phyloP scores from a whole-genome alignment of 2,329 filamentous ascomycete genomes.

The Nemania bipapillata region DNA sequence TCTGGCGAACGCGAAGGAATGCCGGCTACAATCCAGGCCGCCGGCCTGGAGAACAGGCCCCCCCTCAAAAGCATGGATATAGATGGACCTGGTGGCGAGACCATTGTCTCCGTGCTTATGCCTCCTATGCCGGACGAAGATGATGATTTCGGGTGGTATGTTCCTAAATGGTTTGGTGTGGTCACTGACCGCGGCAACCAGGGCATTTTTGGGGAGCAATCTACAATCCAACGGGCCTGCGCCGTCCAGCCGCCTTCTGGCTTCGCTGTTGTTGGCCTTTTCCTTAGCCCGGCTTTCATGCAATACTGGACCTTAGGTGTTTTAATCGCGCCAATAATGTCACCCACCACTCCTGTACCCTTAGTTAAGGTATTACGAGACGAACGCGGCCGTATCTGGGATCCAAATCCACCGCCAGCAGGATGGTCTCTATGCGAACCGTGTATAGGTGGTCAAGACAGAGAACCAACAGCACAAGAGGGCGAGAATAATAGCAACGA shows the following conservation, averaged over 20 bases:
- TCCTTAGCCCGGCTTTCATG: constrained; percentile 23
- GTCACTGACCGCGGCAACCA: constrained; percentile 12
- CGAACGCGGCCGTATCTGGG: constrained; percentile 22
- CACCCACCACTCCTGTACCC: neutral
- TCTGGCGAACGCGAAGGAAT: neutral
- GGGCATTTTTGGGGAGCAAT: constrained; percentile 17
- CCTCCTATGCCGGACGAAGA: constrained; percentile 19
- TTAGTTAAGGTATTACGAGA: constrained; percentile 3
- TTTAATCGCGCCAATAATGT: constrained; percentile 10
- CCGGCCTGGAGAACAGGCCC: neutral
- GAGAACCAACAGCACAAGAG: neutral
- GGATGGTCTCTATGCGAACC: constrained; percentile 11
- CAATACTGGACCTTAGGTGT: constrained; percentile 15
- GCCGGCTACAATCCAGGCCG: neutral
- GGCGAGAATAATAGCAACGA: constrained; percentile 1
- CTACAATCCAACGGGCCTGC: constrained; percentile 3
- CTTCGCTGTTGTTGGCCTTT: constrained; percentile 13
- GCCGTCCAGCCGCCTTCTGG: constrained; percentile 8
- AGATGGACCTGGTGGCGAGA: constrained; percentile 10
- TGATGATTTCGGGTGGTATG: constrained; percentile 7
- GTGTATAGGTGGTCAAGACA: constrained; percentile 11
- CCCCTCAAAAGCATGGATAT: constrained; percentile 20
- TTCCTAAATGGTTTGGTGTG: constrained; percentile 18
- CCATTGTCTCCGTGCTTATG: constrained; percentile 10
- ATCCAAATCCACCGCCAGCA: constrained; percentile 1